Base-by-base conservation (phyloP, 768 basidiomycete genomes). In the Pleurotus citrinopileatus region DNA sequence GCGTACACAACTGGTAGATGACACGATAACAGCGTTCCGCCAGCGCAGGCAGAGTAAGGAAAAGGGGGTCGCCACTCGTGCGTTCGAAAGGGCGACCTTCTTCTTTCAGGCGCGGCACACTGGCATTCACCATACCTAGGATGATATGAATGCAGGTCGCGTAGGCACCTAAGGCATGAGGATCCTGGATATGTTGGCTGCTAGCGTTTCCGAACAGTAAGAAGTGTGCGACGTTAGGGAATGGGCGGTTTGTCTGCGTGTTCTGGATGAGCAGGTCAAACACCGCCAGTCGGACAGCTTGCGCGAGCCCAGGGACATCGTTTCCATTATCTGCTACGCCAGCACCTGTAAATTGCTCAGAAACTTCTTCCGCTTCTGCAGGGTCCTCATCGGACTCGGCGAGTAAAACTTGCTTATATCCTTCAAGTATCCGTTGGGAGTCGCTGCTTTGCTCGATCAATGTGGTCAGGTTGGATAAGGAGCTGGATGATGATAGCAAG, bases 141-240 rank as follows among this genome's bases (percentile, higher is more conserved):
- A 98, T 75, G 42, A 90, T 80, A 62, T 97, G 94, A 3, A 92
- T 78, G 55, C 86, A 89, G 5, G 91, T 88, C 40, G 76, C 73
- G 22, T 77, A 79, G 2, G 84, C 81, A 29, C 85, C 84, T 2
- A 89, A 75, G 4, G 89, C 89, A 61, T 83, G 82, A 2, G 90
- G 90, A 63, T 91, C 89, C 60, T 90, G 84, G 26, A 92, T 85
- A 53, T 81, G 80, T 53, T 86, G 82, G 6, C 72, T 71, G n/a
- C 75, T 75, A 1, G 76, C 66, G 2, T 78, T 73, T 19, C 90
- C 89, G 61, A 95, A 91, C 19, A 97, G 77, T 9, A 98, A 72
- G 70, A 91, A 90, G 68, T 97, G 94, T 0, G 89, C 89, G 17
- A 96, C 63, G 61, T 94, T 97, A 4, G 94, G 94, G 59, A 83